These are phyloP conservation scores for Kodamaea sp. DNA, from an alignment of 1,139 yeast species.

Conservation along the genomic window DNA sequence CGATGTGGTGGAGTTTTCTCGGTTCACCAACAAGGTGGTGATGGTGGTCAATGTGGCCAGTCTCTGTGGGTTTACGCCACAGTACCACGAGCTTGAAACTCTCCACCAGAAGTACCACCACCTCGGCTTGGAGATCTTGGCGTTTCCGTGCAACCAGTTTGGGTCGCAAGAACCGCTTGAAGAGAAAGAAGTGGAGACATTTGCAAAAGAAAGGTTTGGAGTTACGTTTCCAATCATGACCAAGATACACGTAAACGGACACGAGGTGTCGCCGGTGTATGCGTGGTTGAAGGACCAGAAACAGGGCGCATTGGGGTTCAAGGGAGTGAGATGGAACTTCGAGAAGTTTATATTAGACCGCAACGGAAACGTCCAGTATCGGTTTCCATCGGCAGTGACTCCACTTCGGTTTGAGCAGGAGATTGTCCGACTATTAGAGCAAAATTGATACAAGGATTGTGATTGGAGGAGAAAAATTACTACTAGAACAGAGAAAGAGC, in stretches of 20 bases:
- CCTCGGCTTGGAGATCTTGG: slow-evolving; percentile 37
- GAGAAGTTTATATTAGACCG: slow-evolving; percentile 82
- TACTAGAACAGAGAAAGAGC: too few species aligned
- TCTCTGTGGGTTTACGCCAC: slow-evolving; percentile 48
- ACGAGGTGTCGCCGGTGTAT: slow-evolving; percentile 30
- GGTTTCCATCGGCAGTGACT: slow-evolving; percentile 69
- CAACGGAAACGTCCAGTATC: slow-evolving; percentile 68
- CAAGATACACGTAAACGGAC: slow-evolving; percentile 42
- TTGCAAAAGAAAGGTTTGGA: slow-evolving; percentile 69
- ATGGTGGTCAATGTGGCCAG: slow-evolving; percentile 48
- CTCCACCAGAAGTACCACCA: slow-evolving; percentile 33
- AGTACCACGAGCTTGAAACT: slow-evolving; percentile 35
- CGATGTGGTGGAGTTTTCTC: slow-evolving; percentile 15
- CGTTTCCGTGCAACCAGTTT: slow-evolving; percentile 49
- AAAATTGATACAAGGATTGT: too few species aligned
- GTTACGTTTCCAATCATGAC: slow-evolving; percentile 43
- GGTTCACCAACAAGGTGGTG: slow-evolving; percentile 35
- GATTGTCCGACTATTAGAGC: slow-evolving; percentile 45
- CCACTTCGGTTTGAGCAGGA: slow-evolving; percentile 59
- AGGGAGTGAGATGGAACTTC: slow-evolving; percentile 91
- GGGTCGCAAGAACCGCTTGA: slow-evolving; percentile 69
- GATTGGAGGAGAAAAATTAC: too few species aligned
- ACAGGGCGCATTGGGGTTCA: slow-evolving; percentile 68
- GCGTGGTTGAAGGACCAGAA: slow-evolving; percentile 28
- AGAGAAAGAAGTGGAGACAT: slow-evolving; percentile 61